phyloP scores from a whole-genome alignment of 768 basidiomycete genomes.

The Podaxis sp. region DNA sequence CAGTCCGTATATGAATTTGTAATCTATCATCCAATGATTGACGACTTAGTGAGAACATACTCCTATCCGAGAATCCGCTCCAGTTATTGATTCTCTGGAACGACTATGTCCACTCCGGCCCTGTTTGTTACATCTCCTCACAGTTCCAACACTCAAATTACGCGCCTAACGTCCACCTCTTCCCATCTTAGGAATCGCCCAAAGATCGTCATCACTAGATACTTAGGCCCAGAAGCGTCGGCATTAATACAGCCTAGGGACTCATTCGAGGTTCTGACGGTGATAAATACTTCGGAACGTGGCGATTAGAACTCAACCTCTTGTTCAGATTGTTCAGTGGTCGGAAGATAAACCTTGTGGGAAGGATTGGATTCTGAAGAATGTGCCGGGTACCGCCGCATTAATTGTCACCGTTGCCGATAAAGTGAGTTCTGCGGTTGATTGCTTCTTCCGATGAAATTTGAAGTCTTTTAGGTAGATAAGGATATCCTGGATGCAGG shows the following conservation, averaged over 20 bases:
- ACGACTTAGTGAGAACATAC: not conserved
- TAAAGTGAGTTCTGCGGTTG: constrained; percentile 42
- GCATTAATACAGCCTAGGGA: constrained; percentile 45
- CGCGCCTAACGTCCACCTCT: constrained; percentile 22
- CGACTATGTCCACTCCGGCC: not conserved
- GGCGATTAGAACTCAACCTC: not conserved
- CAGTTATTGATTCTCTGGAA: not conserved
- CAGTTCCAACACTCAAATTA: not conserved
- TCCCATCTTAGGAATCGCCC: constrained; percentile 21
- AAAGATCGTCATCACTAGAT: constrained; percentile 58
- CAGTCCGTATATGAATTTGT: not conserved
- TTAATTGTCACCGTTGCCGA: constrained; percentile 68
- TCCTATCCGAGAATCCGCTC: not conserved
- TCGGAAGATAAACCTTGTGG: constrained; percentile 54
- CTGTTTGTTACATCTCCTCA: constrained; percentile 8
- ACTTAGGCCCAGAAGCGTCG: constrained; percentile 67
- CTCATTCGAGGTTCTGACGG: constrained; percentile 53
- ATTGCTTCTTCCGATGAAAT: not conserved
- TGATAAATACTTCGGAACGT: not conserved
- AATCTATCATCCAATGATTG: not conserved
- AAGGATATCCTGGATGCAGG: constrained; percentile 67
- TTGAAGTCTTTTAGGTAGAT: constrained; percentile 52
- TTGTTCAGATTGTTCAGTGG: constrained; percentile 41
- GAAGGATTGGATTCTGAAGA: constrained; percentile 71
- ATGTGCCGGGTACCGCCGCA: constrained; percentile 65